These are phyloP conservation scores for Pelargonium myrrhifolium DNA, from an alignment of 441 rosid species.

Conservation along the genomic window DNA sequence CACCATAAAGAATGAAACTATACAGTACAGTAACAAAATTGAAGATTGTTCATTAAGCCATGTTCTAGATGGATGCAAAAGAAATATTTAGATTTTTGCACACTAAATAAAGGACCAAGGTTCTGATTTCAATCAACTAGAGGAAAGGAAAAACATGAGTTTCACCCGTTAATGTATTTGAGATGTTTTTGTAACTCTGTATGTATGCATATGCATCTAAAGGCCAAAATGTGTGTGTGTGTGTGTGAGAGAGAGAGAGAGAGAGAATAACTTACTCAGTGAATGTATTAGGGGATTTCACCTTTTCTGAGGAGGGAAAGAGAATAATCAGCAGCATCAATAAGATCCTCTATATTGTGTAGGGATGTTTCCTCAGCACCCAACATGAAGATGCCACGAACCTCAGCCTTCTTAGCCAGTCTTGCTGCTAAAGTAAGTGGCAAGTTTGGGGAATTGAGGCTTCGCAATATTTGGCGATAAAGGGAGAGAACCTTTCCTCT, in stretches of 20 bases:
- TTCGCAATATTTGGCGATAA: constrained; percentile 59
- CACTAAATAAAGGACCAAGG: not conserved
- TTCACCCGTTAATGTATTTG: not conserved
- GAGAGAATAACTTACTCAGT: constrained; percentile 12
- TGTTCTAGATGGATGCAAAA: not conserved
- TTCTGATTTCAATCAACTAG: not conserved
- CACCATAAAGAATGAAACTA: not conserved
- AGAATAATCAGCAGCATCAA: constrained; percentile 53
- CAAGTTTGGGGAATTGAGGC: constrained; percentile 59
- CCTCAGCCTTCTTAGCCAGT: constrained; percentile 66
- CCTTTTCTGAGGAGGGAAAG: constrained; percentile 56
- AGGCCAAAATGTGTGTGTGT: not conserved
- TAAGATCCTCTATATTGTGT: constrained; percentile 62
- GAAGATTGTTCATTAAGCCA: not conserved
- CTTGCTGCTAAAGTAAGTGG: constrained; percentile 64
- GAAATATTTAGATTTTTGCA: not conserved
- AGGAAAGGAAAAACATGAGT: not conserved
- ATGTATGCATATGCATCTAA: not conserved
- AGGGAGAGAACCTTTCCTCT: constrained; percentile 52
- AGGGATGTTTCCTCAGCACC: constrained; percentile 56
- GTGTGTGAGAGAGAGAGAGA: not conserved
- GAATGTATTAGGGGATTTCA: constrained; percentile 45
- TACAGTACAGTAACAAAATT: not conserved
- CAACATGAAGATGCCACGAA: constrained; percentile 50
- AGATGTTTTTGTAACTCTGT: not conserved